Evolutionary conservation across 208 protist genomes (phyloP).

Genomic region (Acanthamoeba triangularis): DNA sequence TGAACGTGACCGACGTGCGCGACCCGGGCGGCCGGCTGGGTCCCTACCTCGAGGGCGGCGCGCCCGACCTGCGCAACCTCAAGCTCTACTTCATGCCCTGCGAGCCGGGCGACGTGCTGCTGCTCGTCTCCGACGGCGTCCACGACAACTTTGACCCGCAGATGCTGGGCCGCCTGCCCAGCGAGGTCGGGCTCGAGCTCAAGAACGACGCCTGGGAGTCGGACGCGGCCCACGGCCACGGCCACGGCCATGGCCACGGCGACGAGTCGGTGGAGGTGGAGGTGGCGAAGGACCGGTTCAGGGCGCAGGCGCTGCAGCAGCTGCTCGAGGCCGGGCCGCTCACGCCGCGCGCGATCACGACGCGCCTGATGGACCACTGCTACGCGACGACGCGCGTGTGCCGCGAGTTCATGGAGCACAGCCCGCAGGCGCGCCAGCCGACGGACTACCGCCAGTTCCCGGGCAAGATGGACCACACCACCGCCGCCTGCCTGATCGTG

Average conservation of each 20-base stretch:
- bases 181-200: constrained; percentile 51
- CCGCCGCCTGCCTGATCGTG: constrained; percentile 49
- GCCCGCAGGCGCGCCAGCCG: constrained; percentile 77
- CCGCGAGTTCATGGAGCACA: constrained; percentile 84
- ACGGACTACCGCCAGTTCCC: constrained; percentile 79
- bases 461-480: constrained; percentile 86
- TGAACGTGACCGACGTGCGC: constrained; percentile 79
- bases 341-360: constrained; percentile 56
- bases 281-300: constrained; percentile 41
- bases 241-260: no score
- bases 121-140: constrained; percentile 83
- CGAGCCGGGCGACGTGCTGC: constrained; percentile 81
- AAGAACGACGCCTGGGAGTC: background rate
- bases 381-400: constrained; percentile 78
- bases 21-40: constrained; percentile 85
- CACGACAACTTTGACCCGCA: constrained; percentile 87
- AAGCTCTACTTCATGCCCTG: constrained; percentile 82
- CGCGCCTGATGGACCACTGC: constrained; percentile 79
- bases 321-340: constrained; percentile 69
- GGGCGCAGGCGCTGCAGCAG: background rate
- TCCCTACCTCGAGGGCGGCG: constrained; percentile 83
- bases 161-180: constrained; percentile 79
- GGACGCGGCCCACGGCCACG: background rate
- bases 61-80: constrained; percentile 86
- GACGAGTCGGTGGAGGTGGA: background rate